These are phyloP conservation scores for Fusarium euwallaceae DNA, from an alignment of 2,329 filamentous ascomycete species.

Conservation along the genomic window DNA sequence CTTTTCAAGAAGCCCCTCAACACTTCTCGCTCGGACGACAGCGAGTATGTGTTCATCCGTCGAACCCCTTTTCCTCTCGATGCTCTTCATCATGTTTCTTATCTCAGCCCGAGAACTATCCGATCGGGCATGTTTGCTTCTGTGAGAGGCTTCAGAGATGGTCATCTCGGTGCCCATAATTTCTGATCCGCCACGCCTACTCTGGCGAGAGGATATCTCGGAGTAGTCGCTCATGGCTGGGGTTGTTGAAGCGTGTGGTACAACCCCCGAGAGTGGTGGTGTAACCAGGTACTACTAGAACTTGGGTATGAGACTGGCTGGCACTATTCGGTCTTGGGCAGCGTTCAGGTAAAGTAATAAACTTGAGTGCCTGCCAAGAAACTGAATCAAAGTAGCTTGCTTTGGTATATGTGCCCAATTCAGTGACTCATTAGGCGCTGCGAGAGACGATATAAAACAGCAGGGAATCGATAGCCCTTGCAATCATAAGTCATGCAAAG, in stretches of 20 bases:
- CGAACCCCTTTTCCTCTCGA: not conserved
- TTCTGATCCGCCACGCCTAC: not conserved
- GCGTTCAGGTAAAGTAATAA: not conserved
- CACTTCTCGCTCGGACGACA: not conserved
- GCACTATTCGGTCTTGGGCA: not conserved
- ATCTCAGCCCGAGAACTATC: slow-evolving; percentile 1
- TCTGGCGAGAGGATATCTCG: not conserved
- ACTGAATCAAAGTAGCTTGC: not conserved
- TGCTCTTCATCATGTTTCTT: not conserved
- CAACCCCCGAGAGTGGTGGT: not conserved
- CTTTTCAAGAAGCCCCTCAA: not conserved
- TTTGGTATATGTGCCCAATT: not conserved
- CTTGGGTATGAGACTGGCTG: not conserved
- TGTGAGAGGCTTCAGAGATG: not conserved
- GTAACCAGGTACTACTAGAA: not conserved
- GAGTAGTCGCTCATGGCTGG: not conserved
- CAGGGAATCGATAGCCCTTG: not conserved
- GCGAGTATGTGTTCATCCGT: not conserved
- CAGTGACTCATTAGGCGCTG: not conserved
- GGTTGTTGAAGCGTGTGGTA: not conserved
- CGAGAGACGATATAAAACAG: not conserved
- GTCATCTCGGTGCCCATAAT: not conserved
- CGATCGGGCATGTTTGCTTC: not conserved
- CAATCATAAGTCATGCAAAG: not conserved
- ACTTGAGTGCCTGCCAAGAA: not conserved